Percentiles rank a stretch among this genome's conserved stretches.
Evolutionary conservation across 2,329 filamentous ascomycete species (phyloP).

Genomic region (Purpureocillium lavendulum): DNA sequence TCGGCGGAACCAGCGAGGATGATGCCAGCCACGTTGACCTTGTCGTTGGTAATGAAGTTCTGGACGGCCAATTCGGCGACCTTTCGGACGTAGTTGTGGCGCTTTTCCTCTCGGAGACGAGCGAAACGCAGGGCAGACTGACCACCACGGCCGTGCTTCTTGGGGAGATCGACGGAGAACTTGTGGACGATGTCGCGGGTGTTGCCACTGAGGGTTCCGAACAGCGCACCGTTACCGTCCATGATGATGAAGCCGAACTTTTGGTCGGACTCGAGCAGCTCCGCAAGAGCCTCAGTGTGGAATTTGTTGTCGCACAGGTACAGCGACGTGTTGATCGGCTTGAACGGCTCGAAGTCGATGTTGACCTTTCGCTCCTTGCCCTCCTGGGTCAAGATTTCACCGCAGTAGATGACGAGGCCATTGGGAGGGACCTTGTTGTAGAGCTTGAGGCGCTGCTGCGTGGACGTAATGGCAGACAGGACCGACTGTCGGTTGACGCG

Average conservation of each 20-base stretch:
- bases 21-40: slow-evolving; percentile 92
- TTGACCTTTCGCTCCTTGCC: slow-evolving; percentile 99
- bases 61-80: slow-evolving; percentile 96
- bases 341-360: slow-evolving; percentile 99
- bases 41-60: slow-evolving; percentile 98
- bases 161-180: slow-evolving; percentile 95
- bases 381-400: slow-evolving; percentile 98
- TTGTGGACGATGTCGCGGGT: slow-evolving; percentile 96
- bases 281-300: slow-evolving; percentile 93
- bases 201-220: slow-evolving; percentile 94
- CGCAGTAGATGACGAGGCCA: slow-evolving; percentile 96
- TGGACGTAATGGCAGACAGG: slow-evolving; percentile 95
- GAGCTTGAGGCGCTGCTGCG: slow-evolving; percentile 96
- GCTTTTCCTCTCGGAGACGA: slow-evolving; percentile 98
- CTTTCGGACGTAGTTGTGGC: slow-evolving; percentile 99
- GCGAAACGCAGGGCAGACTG: slow-evolving; percentile 99
- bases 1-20: slow-evolving; percentile 96
- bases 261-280: slow-evolving; percentile 96
- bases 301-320: slow-evolving; percentile 99
- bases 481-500: slow-evolving; percentile 98
- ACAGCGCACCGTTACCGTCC: slow-evolving; percentile 97
- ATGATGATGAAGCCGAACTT: slow-evolving; percentile 99
- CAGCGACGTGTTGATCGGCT: slow-evolving; percentile 98
- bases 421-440: slow-evolving; percentile 99
- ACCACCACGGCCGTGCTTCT: slow-evolving; percentile 99